These are phyloP conservation scores for Melampsora medusae DNA, from an alignment of 1,284 basidiomycete genomes.

Conservation along the genomic window DNA sequence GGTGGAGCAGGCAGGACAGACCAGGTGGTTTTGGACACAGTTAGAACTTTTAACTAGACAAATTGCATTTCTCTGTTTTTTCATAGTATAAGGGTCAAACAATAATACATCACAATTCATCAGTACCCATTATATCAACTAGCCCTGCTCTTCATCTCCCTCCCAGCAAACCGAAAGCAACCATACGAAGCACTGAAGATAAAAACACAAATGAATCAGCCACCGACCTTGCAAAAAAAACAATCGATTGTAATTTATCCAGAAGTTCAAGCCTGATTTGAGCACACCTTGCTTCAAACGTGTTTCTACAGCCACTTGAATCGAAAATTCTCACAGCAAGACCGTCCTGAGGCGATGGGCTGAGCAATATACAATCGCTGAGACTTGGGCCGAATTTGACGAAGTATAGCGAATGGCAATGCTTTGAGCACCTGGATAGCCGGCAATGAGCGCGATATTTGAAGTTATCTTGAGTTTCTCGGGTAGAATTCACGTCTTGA, in stretches of 20 bases:
- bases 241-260: neutral
- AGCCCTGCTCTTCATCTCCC: neutral
- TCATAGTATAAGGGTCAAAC: neutral
- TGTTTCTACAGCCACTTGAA: no score
- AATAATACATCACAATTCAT: slow-evolving; percentile 6
- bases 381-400: no score
- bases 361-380: no score
- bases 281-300: neutral
- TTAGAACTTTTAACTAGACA: slow-evolving; percentile 2
- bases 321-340: no score
- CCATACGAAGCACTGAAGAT: neutral
- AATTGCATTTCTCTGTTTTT: slow-evolving; percentile 3
- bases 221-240: neutral
- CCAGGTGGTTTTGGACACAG: slow-evolving; percentile 7
- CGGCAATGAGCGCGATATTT: no score
- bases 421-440: no score
- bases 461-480: no score
- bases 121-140: neutral
- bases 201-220: neutral
- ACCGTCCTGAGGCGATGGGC: no score
- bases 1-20: neutral
- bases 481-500: no score
- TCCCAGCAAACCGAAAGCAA: neutral
- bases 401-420: no score
- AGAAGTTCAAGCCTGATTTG: neutral